Conservation (phyloP, 345 rosid genomes). For the Populus simonii region DNA sequence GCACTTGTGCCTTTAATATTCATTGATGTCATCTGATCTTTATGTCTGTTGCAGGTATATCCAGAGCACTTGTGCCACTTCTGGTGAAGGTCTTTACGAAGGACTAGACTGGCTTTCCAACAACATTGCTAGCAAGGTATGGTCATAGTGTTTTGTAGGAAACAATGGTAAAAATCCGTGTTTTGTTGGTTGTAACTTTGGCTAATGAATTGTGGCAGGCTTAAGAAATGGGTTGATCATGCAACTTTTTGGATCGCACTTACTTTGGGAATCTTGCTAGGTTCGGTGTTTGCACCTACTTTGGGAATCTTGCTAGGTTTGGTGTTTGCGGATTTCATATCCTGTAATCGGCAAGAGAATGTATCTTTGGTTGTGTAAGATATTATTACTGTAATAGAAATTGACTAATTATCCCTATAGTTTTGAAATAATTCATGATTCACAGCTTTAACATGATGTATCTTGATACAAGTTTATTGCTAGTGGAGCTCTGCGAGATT, state of each 20-base stretch:
- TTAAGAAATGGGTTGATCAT: not conserved
- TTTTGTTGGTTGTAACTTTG: not conserved
- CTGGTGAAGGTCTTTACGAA: conserved; percentile 78
- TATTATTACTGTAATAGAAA: conserved; percentile 22
- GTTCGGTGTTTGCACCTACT: not conserved
- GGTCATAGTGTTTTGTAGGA: not conserved
- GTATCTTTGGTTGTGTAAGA: conserved; percentile 27
- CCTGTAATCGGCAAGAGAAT: conserved; percentile 14
- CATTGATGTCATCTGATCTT: not conserved
- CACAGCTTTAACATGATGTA: conserved; percentile 3
- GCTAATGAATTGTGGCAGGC: conserved; percentile 17
- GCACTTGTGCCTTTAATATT: conserved; percentile 48
- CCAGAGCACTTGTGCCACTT: conserved; percentile 77
- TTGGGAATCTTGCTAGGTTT: conserved; percentile 3
- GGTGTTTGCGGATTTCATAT: conserved; percentile 11
- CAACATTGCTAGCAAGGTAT: conserved; percentile 69
- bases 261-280: conserved; percentile 2
- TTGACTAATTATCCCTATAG: conserved; percentile 24
- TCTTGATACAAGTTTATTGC: not conserved
- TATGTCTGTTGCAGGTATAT: conserved; percentile 53
- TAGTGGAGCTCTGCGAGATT: not conserved
- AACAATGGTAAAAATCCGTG: not conserved
- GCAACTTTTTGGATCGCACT: not conserved
- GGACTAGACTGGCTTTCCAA: conserved; percentile 84
- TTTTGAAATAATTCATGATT: conserved; percentile 24